Base-by-base conservation (phyloP, 192 early-diverging fungal species). In the Umbelopsis vinacea region DNA sequence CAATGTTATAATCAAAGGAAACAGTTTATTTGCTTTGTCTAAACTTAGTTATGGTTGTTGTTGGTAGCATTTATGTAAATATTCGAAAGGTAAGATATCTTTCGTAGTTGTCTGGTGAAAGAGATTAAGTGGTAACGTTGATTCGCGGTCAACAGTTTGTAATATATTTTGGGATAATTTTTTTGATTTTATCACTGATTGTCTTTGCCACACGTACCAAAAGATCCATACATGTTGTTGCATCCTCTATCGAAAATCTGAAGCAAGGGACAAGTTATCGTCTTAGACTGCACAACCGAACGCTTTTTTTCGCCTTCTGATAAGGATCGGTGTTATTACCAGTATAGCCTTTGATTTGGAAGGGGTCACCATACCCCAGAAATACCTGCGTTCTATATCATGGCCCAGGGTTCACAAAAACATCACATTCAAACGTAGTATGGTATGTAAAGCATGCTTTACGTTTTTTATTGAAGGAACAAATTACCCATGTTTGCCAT, bases 101-200 rank as follows among this genome's bases (percentile, higher is more conserved):
- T 63, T 33, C 57, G 26, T 63, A 63, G 57, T 63, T 63, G 57
- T 63, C 57, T 63, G 33, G 19, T 37, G 11, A 12, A n/a, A 50
- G 15, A 50, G 17, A 15, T 21, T 15, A 0, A 1, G 15, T 6
- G 48, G 0, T 6, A 17, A 50, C 5, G 17, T 3, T 46, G 10
- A 9, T n/a, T 15, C 15, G 48, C 48, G 5, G 15, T 50, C 17
- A 5, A 50, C 48, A 50, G n/a, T 3, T 43, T 43, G 11, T n/a
- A n/a, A n/a, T n/a, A 43, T 6, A 11, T 43, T 1, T 43, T 1
- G 6, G 40, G 40, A 6, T 12, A 6, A 43, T 1, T 43, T 43
- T 43, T 6, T 12, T 0, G 8, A n/a, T n/a, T 43, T 43, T 43
- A 12, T 43, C 40, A 43, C 11, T 43, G 11, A 29, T 29, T 29